Conservation (phyloP, 495 filamentous ascomycete species). For the Aspergillus sclerotioniger region DNA sequence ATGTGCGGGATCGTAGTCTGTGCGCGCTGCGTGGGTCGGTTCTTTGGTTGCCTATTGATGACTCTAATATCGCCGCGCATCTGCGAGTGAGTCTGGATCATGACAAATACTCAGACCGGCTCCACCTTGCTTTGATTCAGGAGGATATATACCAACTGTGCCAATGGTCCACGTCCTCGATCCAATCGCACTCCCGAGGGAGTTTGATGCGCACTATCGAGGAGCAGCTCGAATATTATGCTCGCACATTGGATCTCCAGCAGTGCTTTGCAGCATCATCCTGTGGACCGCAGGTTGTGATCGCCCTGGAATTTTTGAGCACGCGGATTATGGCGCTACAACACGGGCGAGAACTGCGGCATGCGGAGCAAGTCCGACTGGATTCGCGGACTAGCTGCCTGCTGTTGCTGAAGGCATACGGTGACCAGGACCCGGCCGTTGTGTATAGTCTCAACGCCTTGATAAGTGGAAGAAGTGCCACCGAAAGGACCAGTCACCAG, state of each 20-base stretch:
- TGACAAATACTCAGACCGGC: not conserved
- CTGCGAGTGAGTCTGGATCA: not conserved
- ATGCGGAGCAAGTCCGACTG: not conserved
- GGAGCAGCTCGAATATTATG: slow-evolving; percentile 3
- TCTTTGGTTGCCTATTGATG: slow-evolving; percentile 4
- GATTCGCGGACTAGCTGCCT: slow-evolving; percentile 2
- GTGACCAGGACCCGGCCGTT: slow-evolving; percentile 1
- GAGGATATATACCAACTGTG: not conserved
- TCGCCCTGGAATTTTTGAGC: not conserved
- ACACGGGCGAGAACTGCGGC: not conserved
- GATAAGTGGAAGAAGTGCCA: not conserved
- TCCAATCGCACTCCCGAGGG: not conserved
- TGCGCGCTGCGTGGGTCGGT: slow-evolving; percentile 1
- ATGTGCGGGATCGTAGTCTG: not conserved
- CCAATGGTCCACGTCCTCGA: not conserved
- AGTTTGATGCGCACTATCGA: not conserved
- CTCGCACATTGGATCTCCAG: not conserved
- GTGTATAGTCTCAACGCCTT: not conserved
- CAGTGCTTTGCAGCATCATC: not conserved
- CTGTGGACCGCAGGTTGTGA: not conserved
- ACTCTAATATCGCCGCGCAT: slow-evolving; percentile 1
- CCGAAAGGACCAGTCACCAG: not conserved
- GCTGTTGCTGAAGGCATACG: slow-evolving; percentile 5
- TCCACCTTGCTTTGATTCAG: slow-evolving; percentile 2
- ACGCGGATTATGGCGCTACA: not conserved